Percentiles rank a stretch among this genome's conserved stretches.
phyloP scores from a whole-genome alignment of 352 stramenopile species.

The Aphanomyces astaci region DNA sequence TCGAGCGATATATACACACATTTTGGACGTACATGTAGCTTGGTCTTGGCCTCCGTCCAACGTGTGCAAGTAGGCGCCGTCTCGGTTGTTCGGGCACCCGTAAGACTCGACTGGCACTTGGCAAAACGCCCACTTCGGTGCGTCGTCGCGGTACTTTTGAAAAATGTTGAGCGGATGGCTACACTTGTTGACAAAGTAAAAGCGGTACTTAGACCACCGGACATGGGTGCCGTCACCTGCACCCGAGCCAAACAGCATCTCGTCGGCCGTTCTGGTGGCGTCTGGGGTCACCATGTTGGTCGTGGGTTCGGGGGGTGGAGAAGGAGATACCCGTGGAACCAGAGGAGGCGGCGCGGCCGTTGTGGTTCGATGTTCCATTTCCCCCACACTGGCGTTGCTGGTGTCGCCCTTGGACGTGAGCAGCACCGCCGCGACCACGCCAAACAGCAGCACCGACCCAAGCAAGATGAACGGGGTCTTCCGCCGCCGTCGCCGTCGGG shows the following conservation, averaged over 20 bases:
- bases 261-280: neutral
- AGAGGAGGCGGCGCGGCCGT: neutral
- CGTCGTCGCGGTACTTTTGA: neutral
- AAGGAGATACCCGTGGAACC: neutral
- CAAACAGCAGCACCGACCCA: constrained; percentile 1
- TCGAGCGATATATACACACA: too few species aligned
- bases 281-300: neutral
- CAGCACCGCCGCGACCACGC: neutral
- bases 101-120: neutral
- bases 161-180: constrained; percentile 2
- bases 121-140: neutral
- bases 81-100: neutral
- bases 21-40: constrained; percentile 11
- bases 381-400: neutral
- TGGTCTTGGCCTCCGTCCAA: neutral
- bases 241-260: neutral
- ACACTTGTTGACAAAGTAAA: constrained; percentile 21
- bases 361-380: neutral
- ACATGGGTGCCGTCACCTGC: neutral
- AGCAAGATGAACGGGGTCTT: neutral
- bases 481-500: neutral
- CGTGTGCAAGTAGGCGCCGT: constrained; percentile 4
- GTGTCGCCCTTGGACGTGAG: neutral
- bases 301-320: neutral
- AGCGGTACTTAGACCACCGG: neutral